Conservation (phyloP, 768 basidiomycete species). For the Tulasnella sp. region DNA sequence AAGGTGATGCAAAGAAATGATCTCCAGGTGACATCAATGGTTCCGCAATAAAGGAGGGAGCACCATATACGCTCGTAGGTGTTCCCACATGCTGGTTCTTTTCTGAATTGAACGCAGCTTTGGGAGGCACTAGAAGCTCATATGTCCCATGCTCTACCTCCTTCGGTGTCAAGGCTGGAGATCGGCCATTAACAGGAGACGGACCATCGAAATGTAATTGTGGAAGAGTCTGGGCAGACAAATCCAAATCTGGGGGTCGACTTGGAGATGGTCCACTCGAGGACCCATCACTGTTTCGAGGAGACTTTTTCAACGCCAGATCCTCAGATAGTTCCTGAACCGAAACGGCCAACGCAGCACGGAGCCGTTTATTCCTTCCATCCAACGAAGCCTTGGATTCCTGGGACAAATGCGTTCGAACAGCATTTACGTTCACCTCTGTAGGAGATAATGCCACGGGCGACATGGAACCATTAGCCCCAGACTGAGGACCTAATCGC, state of each 20-base stretch:
- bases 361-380: background rate
- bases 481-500: too few relatives aligned
- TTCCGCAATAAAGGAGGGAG: constrained; percentile 7
- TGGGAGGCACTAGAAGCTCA: constrained; percentile 10
- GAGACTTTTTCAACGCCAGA: background rate
- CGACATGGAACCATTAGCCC: too few relatives aligned
- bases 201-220: background rate
- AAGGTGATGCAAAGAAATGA: constrained; percentile 5
- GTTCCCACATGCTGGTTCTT: background rate
- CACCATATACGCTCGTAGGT: too few relatives aligned
- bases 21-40: background rate
- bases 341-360: constrained; percentile 12
- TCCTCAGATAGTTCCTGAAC: constrained; percentile 6
- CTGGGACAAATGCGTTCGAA: background rate
- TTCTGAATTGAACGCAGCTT: background rate
- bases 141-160: constrained; percentile 3
- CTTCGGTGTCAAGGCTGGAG: background rate
- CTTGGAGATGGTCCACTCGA: background rate
- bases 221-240: background rate
- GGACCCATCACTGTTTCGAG: background rate
- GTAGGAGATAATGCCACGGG: too few relatives aligned
- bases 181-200: too few relatives aligned
- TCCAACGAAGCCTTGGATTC: background rate
- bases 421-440: too few relatives aligned
- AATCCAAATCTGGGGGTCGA: background rate